Conservation (phyloP, 2,329 filamentous ascomycete species). For the Blastomyces parvus region DNA sequence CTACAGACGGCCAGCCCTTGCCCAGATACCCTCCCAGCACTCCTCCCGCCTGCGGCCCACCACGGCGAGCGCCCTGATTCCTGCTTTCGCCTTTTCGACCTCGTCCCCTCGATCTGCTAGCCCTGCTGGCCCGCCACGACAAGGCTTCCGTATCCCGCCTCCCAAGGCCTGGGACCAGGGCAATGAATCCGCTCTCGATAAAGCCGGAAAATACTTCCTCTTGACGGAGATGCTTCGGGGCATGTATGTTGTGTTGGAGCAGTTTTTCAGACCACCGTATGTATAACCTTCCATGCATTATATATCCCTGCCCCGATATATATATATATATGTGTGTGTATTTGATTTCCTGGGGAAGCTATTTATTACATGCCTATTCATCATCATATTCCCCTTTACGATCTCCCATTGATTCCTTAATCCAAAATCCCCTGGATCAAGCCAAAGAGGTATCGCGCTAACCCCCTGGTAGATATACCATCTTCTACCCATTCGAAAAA, state of each 20-base stretch:
- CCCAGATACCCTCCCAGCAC: constrained; percentile 21
- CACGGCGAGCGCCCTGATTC: constrained; percentile 27
- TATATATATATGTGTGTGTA: not conserved
- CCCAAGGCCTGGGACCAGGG: constrained; percentile 72
- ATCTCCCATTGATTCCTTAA: not conserved
- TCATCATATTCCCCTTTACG: not conserved
- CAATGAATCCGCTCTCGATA: constrained; percentile 67
- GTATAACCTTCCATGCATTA: constrained; percentile 35
- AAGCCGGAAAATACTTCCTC: constrained; percentile 86
- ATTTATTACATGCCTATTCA: not conserved
- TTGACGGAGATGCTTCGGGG: constrained; percentile 91
- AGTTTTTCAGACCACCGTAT: constrained; percentile 96
- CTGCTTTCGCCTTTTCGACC: constrained; percentile 53
- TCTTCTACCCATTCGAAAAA: constrained; percentile 98
- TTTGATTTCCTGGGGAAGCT: not conserved
- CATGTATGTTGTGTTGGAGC: constrained; percentile 96
- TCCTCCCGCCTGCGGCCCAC: constrained; percentile 27
- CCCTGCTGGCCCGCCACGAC: constrained; percentile 66
- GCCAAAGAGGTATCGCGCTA: not conserved
- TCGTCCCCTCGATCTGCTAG: constrained; percentile 53
- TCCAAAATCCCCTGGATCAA: not conserved
- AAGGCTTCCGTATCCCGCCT: constrained; percentile 67
- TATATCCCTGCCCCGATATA: not conserved
- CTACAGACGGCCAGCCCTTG: constrained; percentile 29
- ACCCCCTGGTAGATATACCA: constrained; percentile 64